Conservation (phyloP, 2,329 filamentous ascomycete species). For the Alternaria brassicicola region DNA sequence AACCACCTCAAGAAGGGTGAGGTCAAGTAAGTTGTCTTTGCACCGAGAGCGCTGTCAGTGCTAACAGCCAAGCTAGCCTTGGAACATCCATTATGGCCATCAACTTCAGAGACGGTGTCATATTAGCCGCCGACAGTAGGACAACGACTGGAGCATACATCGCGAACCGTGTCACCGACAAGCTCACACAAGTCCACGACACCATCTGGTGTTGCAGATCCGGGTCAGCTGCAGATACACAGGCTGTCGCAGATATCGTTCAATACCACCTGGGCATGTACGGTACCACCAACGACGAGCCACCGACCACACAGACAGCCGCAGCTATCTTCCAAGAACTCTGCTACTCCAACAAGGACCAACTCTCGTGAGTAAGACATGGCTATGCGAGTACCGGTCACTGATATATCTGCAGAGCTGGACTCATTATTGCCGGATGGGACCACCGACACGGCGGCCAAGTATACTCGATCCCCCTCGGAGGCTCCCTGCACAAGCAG, state of each 20-base stretch:
- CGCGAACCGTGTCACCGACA: conserved; percentile 98
- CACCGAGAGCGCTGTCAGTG: neutral
- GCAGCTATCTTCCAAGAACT: conserved; percentile 97
- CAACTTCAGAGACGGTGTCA: conserved; percentile 98
- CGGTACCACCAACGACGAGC: conserved; percentile 84
- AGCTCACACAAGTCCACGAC: conserved; percentile 97
- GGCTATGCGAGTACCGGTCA: neutral
- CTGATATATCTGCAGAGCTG: conserved; percentile 67
- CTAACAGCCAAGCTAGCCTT: conserved; percentile 62
- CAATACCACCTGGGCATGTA: conserved; percentile 96
- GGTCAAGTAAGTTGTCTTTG: conserved; percentile 79
- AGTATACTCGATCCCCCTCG: conserved; percentile 95
- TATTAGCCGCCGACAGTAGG: conserved; percentile 95
- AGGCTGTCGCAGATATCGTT: conserved; percentile 97
- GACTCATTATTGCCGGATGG: conserved; percentile 98
- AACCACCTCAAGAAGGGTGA: conserved; percentile 97
- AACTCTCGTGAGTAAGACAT: conserved; percentile 69
- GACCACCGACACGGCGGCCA: conserved; percentile 94
- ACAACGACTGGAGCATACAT: conserved; percentile 98
- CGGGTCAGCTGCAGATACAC: conserved; percentile 95
- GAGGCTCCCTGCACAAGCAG: conserved; percentile 97
- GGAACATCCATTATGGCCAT: conserved; percentile 99
- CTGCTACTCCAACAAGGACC: conserved; percentile 97
- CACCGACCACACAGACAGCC: conserved; percentile 91
- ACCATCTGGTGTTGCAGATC: conserved; percentile 99